Base-by-base conservation (phyloP, 345 rosid genomes). In the Angophora floribunda region DNA sequence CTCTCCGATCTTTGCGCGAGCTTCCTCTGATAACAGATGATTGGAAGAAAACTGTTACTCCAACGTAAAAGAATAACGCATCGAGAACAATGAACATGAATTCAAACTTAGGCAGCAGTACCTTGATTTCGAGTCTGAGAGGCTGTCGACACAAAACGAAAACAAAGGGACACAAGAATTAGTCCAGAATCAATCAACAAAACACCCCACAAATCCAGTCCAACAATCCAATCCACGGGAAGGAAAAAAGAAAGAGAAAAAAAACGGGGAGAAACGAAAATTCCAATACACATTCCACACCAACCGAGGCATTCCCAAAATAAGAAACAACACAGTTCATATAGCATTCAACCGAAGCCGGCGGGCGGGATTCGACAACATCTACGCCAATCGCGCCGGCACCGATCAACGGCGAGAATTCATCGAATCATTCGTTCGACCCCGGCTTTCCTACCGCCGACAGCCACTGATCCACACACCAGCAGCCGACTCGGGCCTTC, bases 1-100 rank as follows among this genome's bases (percentile, higher is more conserved):
- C 93, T 90, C 59, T 88, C 92, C 17, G 91, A 91, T 86, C 57
- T 82, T 85, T 92, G 92, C 32, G 87, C 85, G 52, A 91, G 87
- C 45, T 70, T 75, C 63, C 87, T 88, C 89, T 88, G 87, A 30
- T 55, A 44, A 24, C 52, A 80, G 30, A 16, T 26, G 7, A 19
- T 45, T 52, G 61, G 15, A 63, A 80, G 67, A 82, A 55, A 80
- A 28, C 85, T 59, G 87, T 86, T 57, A 86, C 49, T 26, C 87
- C 59, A 53, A 88, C 53, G 24, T 16, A 52, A 55, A 88, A 80
- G 19, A 65, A 87, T 41, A 63, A 28, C 88, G 26, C 85, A 67
- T 51, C 57, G 12, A 24, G 55, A 87, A 85, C 55, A 51, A 26
- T 52, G 63, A 85, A 75, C 84, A 22, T 41, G 84, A 75, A 75